Base-by-base conservation (phyloP, 345 rosid species). In the Streptanthus diversifolius region DNA sequence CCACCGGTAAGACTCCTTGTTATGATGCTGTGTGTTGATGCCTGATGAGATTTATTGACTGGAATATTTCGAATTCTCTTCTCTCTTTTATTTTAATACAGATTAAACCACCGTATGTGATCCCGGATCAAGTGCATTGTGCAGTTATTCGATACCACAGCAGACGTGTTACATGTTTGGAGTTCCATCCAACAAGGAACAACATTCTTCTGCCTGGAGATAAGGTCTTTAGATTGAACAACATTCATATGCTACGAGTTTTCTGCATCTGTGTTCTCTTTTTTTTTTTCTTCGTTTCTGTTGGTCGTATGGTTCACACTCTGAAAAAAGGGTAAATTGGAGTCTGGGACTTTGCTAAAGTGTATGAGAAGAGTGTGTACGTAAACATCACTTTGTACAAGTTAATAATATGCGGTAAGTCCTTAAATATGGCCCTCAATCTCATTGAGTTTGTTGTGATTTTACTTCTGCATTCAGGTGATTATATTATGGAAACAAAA, bases 111-210 rank as follows among this genome's bases (percentile, higher is more conserved):
- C 77, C 87, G 33, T 76, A 83, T 80, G 79, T 87, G 61, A 89
- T 93, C 63, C 99, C 99, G 24, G 81, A 95, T 81, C 83, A 84
- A 87, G 96, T 95, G 56, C 81, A 77, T 55, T 88, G 96, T 80
- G 97, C 93, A 7, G 97, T 86, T 65, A 83, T 91, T 73, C 82
- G 93, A 80, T 95, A 95, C 80, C 97, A 95, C 72, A 95, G 99
- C 75, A 83, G 99, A 82, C 82, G 99, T 12, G 85, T 95, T 19
- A 95, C 99, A 3, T 83, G 99, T 72, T 81, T 95, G 80, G 99
- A 95, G 82, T 95, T 95, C 70, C 97, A 95, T 77, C 99, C 97
- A 12, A 91, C 95, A 29, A 89, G 83, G 52, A 82, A 87, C 77
- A 82, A 89, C 73, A 84, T 91, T 61, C 92, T 91, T 80, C 83